Conservation (phyloP, 305 asterid species). For the Rubia balearica region DNA sequence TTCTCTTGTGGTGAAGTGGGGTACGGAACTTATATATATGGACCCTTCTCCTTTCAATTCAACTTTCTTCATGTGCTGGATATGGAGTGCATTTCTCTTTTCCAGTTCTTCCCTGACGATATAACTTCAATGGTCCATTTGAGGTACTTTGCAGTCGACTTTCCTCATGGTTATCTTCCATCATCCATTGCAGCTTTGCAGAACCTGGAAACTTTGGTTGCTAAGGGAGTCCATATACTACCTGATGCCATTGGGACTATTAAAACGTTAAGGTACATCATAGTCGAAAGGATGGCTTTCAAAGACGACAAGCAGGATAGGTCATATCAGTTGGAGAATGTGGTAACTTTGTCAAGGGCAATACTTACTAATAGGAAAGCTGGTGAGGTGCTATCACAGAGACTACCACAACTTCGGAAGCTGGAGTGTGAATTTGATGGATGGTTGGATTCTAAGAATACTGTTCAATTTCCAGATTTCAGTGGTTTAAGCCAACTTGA, state of each 20-base stretch:
- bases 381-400: neutral
- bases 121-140: neutral
- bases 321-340: neutral
- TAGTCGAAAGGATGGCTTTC: neutral
- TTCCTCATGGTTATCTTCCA: neutral
- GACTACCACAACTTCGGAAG: constrained; percentile 6
- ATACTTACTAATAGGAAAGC: neutral
- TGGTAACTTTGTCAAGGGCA: constrained; percentile 9
- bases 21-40: neutral
- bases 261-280: constrained; percentile 11
- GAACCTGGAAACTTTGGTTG: constrained; percentile 9
- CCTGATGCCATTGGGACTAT: constrained; percentile 11
- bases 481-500: neutral
- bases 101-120: neutral
- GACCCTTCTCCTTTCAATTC: neutral
- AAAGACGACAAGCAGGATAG: neutral
- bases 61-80: constrained; percentile 14
- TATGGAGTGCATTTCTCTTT: neutral
- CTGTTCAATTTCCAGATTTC: neutral
- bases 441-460: no score
- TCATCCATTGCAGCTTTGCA: neutral
- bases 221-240: neutral
- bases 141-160: constrained; percentile 7
- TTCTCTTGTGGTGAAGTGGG: neutral
- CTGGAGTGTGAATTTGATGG: neutral